Evolutionary conservation across 192 early-diverging fungal genomes (phyloP).

Genomic region (Linnemannia elongata): DNA sequence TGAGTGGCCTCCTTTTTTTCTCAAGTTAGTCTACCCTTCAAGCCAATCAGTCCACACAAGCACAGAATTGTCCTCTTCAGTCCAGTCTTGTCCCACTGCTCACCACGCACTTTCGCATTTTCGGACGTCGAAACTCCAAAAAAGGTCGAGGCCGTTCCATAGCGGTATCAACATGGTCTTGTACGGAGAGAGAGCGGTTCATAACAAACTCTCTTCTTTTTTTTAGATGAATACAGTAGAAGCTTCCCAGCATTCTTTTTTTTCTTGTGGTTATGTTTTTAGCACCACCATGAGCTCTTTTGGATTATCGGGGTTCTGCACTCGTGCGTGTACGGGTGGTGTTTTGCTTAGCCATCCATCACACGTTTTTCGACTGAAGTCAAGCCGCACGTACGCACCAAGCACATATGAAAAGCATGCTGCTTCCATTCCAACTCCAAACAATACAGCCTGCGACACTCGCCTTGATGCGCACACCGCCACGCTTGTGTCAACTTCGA

Average conservation of each 20-base stretch:
- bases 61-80: neutral
- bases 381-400: neutral
- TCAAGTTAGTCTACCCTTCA: neutral
- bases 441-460: no score
- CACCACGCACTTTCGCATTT: neutral
- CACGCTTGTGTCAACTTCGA: no score
- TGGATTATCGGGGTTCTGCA: neutral
- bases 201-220: neutral
- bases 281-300: neutral
- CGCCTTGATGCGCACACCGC: no score
- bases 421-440: no score
- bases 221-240: neutral
- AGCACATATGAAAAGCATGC: no score
- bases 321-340: neutral
- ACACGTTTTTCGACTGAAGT: neutral
- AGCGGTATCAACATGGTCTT: neutral
- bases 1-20: neutral
- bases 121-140: neutral
- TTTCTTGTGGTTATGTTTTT: neutral
- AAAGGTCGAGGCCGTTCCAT: neutral
- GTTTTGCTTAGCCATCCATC: neutral
- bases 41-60: neutral
- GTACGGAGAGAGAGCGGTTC: no score
- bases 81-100: neutral
- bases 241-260: neutral